These are phyloP conservation scores for Gastrolobium bilobum DNA, from an alignment of 306 rosid species.

Conservation along the genomic window DNA sequence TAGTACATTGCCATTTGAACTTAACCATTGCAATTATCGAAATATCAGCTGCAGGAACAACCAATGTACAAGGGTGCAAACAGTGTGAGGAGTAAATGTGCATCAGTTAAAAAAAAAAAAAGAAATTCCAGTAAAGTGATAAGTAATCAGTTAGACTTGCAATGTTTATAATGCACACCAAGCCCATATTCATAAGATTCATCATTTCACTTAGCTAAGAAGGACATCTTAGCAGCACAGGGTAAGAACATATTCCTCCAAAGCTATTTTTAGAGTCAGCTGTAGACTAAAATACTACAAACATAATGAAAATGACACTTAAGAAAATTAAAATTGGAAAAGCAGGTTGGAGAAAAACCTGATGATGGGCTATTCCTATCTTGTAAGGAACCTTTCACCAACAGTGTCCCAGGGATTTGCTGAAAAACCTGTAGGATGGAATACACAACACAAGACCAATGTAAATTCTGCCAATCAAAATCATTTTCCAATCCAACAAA, in stretches of 20 bases:
- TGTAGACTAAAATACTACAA: conserved; percentile 11
- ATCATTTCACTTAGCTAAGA: conserved; percentile 25
- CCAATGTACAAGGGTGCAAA: neutral
- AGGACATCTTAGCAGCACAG: neutral
- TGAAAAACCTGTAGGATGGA: conserved; percentile 77
- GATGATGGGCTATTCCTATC: conserved; percentile 61
- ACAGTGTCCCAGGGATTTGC: conserved; percentile 85
- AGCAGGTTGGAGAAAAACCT: conserved; percentile 59
- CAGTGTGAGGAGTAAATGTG: neutral
- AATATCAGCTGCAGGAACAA: conserved; percentile 9
- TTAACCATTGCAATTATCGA: conserved; percentile 19
- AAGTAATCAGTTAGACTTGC: neutral
- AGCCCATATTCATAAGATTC: conserved; percentile 12
- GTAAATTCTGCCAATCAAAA: conserved; percentile 37
- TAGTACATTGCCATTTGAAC: neutral
- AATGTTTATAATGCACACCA: neutral
- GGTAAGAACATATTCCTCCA: neutral
- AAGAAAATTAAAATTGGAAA: conserved; percentile 20
- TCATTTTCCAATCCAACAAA: conserved; percentile 38
- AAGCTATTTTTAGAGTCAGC: conserved; percentile 19
- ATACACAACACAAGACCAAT: conserved; percentile 10
- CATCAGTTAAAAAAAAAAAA: neutral
- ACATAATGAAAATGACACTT: conserved; percentile 2
- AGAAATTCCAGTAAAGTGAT: neutral
- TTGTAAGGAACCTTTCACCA: conserved; percentile 87